Evolutionary conservation across 371 early-diverging fungal genomes (phyloP).

Genomic region (Mucor racemosus): DNA sequence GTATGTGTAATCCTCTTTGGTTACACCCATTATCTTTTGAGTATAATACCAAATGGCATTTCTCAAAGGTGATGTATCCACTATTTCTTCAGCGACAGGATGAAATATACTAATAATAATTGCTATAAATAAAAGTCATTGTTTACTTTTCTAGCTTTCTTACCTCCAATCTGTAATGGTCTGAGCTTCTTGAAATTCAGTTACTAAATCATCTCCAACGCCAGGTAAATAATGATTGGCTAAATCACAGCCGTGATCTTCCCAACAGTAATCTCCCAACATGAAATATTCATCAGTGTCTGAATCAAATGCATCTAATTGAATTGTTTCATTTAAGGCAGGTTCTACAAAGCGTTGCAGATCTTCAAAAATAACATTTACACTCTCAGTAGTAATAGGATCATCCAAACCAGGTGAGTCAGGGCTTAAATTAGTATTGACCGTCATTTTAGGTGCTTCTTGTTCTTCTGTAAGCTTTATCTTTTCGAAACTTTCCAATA

Average conservation of each 20-base stretch:
- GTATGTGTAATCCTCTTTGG: conserved; percentile 71
- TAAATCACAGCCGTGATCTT: conserved; percentile 68
- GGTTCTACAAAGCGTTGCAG: conserved; percentile 52
- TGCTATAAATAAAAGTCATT: neutral
- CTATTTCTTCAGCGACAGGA: conserved; percentile 51
- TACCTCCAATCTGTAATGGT: conserved; percentile 69
- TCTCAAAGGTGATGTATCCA: conserved; percentile 66
- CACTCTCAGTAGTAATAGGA: neutral
- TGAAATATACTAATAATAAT: conserved; percentile 42
- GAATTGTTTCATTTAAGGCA: conserved; percentile 14
- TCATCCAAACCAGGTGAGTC: conserved; percentile 2
- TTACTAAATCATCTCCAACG: conserved; percentile 63
- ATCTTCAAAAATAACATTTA: conserved; percentile 50
- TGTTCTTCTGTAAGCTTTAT: conserved; percentile 16
- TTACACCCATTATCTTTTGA: conserved; percentile 62
- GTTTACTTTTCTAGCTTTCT: conserved; percentile 1
- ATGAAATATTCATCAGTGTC: conserved; percentile 51
- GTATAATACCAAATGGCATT: conserved; percentile 70
- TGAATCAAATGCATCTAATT: conserved; percentile 44
- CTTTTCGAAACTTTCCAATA: conserved; percentile 42
- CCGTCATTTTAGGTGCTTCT: conserved; percentile 4
- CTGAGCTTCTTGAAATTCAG: conserved; percentile 62
- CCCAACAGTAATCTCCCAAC: conserved; percentile 71
- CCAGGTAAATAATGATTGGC: conserved; percentile 65
- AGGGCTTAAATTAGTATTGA: conserved; percentile 12